Conservation (phyloP, 495 filamentous ascomycete species). For the Neurospora terricola region DNA sequence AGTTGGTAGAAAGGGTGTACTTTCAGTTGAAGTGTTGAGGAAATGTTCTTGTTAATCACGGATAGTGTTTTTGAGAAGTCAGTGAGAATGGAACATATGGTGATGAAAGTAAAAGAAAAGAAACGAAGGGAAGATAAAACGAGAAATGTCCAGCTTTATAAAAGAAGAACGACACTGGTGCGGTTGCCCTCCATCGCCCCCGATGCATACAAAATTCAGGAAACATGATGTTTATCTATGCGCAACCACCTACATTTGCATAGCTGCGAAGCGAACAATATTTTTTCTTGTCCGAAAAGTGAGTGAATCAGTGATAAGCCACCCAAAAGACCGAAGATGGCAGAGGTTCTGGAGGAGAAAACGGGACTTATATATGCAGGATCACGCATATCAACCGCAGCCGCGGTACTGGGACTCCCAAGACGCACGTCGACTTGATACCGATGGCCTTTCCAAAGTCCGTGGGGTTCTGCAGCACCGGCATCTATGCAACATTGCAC, state of each 20-base stretch:
- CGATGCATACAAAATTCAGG: neutral
- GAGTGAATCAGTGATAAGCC: neutral
- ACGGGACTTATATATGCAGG: neutral
- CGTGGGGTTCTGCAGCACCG: neutral
- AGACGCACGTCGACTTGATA: neutral
- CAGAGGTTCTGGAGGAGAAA: neutral
- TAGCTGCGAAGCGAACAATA: neutral
- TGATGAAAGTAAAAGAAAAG: neutral
- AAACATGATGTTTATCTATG: neutral
- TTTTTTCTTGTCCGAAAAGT: neutral
- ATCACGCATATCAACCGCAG: neutral
- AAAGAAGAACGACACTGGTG: neutral
- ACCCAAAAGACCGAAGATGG: neutral
- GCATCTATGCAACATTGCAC: neutral
- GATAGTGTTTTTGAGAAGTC: too few relatives aligned
- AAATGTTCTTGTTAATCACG: too few relatives aligned
- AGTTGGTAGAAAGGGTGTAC: too few relatives aligned
- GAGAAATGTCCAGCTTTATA: neutral
- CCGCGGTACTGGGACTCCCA: neutral
- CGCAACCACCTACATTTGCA: neutral
- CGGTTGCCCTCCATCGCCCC: neutral
- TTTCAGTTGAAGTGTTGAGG: too few relatives aligned
- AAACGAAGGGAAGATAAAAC: too few relatives aligned
- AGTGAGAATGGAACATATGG: neutral
- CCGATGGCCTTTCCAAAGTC: accelerated